A percentile compares a stretch with the other conserved stretches of the same genome.
Evolutionary conservation across 352 stramenopile genomes (phyloP).

Genomic region (Pythium coloratum): DNA sequence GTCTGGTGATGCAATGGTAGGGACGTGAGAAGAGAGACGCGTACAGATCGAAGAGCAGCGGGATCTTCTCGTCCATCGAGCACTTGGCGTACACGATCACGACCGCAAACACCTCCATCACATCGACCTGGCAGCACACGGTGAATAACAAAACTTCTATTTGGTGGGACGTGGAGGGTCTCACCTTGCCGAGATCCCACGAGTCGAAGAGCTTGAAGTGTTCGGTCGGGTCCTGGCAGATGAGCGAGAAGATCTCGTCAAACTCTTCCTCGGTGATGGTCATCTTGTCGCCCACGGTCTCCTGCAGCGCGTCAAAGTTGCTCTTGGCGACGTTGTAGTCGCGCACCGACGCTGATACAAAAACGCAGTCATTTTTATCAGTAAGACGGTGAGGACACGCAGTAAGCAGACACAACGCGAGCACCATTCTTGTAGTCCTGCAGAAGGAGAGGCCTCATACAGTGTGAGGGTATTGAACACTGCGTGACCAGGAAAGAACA

Average conservation of each 20-base stretch:
- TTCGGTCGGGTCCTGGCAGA: constrained; percentile 63
- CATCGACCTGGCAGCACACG: constrained; percentile 45
- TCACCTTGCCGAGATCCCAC: constrained; percentile 56
- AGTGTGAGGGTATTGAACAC: not conserved
- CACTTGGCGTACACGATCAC: constrained; percentile 74
- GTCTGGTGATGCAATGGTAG: not conserved
- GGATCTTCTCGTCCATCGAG: constrained; percentile 62
- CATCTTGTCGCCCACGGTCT: constrained; percentile 73
- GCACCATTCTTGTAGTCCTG: constrained; percentile 35
- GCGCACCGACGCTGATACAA: constrained; percentile 31
- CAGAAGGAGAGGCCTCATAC: not conserved
- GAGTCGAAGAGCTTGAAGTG: constrained; percentile 74
- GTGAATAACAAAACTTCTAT: no score
- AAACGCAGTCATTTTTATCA: no score
- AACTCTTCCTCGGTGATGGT: constrained; percentile 71
- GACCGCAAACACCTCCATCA: constrained; percentile 75
- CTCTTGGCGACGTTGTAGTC: constrained; percentile 55
- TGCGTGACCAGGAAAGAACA: not conserved
- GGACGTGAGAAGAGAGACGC: not conserved
- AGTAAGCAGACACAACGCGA: not conserved
- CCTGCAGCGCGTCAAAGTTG: constrained; percentile 66
- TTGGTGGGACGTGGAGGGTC: not conserved
- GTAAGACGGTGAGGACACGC: not conserved
- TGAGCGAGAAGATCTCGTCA: constrained; percentile 76
- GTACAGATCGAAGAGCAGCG: constrained; percentile 67